These are phyloP conservation scores for Didymella glomerata DNA, from an alignment of 2,329 filamentous ascomycete species.

Conservation along the genomic window DNA sequence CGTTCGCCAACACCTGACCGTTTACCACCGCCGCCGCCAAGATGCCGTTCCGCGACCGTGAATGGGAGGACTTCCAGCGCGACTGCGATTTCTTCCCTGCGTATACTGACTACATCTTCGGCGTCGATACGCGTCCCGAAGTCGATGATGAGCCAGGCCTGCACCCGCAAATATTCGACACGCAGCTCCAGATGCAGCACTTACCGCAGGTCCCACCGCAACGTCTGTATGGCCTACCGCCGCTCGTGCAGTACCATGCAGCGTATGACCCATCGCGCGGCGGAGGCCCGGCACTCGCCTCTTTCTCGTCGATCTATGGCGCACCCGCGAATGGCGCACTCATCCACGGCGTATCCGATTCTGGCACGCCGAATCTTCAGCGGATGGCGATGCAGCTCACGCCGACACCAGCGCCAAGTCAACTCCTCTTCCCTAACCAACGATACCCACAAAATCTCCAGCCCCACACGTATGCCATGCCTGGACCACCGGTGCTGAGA, in stretches of 20 bases:
- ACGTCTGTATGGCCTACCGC: conserved; percentile 6
- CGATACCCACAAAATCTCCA: too few species aligned
- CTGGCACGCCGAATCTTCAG: too few species aligned
- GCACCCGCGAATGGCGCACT: not conserved
- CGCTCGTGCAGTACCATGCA: not conserved
- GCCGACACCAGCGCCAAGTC: not conserved
- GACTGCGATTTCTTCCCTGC: conserved; percentile 34
- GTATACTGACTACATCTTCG: conserved; percentile 34
- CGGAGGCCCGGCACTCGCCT: not conserved
- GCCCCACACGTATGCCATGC: too few species aligned
- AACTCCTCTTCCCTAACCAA: too few species aligned
- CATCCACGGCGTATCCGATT: too few species aligned
- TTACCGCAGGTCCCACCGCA: conserved; percentile 2
- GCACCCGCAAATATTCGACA: conserved; percentile 25
- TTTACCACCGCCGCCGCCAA: not conserved
- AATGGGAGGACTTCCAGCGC: conserved; percentile 32
- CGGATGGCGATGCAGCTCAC: not conserved
- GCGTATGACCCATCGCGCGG: not conserved
- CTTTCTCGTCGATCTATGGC: not conserved
- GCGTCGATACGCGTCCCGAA: conserved; percentile 23
- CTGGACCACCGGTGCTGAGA: not conserved
- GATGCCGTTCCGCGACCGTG: conserved; percentile 30
- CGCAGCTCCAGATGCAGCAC: not conserved
- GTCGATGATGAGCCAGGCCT: conserved; percentile 27
- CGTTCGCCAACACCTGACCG: not conserved